Evolutionary conservation across 208 protist genomes (phyloP), one percentile per base, ranked within the genome.

Genomic region (Tritrichomonas musculus): DNA sequence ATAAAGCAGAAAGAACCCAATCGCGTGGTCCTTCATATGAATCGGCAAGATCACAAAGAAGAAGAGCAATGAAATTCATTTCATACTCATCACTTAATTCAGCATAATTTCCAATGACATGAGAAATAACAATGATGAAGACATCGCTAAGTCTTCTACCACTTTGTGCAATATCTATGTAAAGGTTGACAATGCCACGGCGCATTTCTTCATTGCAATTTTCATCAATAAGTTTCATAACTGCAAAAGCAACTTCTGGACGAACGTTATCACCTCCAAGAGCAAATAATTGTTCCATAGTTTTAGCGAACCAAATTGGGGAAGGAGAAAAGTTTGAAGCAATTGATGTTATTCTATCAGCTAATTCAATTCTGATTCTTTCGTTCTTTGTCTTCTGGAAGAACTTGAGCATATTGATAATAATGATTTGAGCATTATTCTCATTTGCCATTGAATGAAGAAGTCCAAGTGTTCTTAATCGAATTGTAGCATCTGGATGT

Each of bases 361-460:
- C 44, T 41, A 88, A n/a, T 39, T 88, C 77, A 39, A 17, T 44
- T 88, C 77, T 53, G 17, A 88, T 39, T 22, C 44, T 25, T 1
- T 88, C 77, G n/a, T 88, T 88, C 77, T 88, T 88, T 88, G 77
- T 88, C 9, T 47, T 41, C 47, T 88, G 77, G 77, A 88, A 88
- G 77, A 88, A 88, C 27, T 50, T 88, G 11, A 88, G 47, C 77
- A 88, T 88, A n/a, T 88, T 88, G n/a, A 88, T 27, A 17, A 88
- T 47, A 57, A 88, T 88, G 77, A 88, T 88, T 30, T 88, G 77
- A 5, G 77, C 77, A 30, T 88, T 88, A 17, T 57, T 47, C 39
- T 88, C 77, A 60, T 17, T 47, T 20, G 77, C 77, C 77, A 88
- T 88, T 20, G 44, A 44, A 49, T 88, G 77, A 49, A 88, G 77